Percentiles rank a stretch among this genome's conserved stretches.
Evolutionary conservation across 768 basidiomycete genomes (phyloP).

Genomic region (Naganishia friedmannii): DNA sequence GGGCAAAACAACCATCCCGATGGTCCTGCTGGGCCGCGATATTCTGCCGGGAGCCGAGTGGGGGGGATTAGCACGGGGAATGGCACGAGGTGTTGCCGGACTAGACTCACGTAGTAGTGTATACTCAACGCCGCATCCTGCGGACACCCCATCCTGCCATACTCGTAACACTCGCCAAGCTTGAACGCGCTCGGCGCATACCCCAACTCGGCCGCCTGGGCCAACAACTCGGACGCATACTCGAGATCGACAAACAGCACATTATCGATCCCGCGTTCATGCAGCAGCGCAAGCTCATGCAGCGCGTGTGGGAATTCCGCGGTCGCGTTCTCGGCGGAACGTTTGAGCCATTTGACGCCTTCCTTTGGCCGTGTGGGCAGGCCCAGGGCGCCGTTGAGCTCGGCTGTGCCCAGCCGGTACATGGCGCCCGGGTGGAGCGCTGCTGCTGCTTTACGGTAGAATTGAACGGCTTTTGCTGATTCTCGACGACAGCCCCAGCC

Average conservation of each 20-base stretch:
- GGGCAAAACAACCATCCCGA: conserved; percentile 92
- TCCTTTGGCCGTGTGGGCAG: conserved; percentile 83
- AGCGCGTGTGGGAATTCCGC: conserved; percentile 95
- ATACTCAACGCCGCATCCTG: conserved; percentile 95
- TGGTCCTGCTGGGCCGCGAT: conserved; percentile 97
- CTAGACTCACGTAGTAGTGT: conserved; percentile 82
- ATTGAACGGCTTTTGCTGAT: conserved; percentile 82
- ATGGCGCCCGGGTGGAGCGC: conserved; percentile 89
- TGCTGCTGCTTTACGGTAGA: conserved; percentile 88
- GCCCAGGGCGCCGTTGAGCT: conserved; percentile 91
- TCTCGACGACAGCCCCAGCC: conserved; percentile 97
- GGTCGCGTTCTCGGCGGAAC: conserved; percentile 81
- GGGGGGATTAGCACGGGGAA: no score
- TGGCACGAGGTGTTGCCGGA: background rate
- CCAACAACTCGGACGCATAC: conserved; percentile 88
- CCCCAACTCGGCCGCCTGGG: conserved; percentile 90
- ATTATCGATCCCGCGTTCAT: conserved; percentile 97
- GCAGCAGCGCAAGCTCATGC: conserved; percentile 87
- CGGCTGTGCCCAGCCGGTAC: conserved; percentile 92
- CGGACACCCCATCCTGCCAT: conserved; percentile 97
- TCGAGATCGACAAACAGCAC: conserved; percentile 95
- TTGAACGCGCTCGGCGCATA: conserved; percentile 95
- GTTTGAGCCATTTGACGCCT: conserved; percentile 97
- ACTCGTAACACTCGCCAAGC: conserved; percentile 97
- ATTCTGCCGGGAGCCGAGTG: conserved; percentile 64